A percentile compares a stretch with the other conserved stretches of the same genome.
These are phyloP conservation scores for Petunia hybrid DNA, from an alignment of 305 asterid species.

Conservation along the genomic window DNA sequence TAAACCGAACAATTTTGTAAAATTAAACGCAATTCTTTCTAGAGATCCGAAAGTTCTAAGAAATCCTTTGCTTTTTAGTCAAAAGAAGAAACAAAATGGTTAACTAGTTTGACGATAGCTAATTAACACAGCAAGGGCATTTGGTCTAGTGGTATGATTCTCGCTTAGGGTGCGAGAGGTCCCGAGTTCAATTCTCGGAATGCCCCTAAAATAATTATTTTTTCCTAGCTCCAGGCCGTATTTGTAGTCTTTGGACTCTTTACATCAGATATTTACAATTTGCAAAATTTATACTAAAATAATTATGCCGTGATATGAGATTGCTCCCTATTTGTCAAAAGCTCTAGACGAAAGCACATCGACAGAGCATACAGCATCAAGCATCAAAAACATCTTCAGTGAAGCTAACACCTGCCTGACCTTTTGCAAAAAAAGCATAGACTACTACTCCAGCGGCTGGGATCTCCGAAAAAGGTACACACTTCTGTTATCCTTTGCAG, in stretches of 20 bases:
- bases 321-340: background rate
- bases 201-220: constrained; percentile 57
- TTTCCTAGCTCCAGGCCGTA: background rate
- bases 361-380: background rate
- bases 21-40: too few relatives aligned
- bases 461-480: background rate
- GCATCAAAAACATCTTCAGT: background rate
- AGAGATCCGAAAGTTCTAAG: background rate
- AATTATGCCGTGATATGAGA: background rate
- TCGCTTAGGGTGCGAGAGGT: constrained; percentile 99
- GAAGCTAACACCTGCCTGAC: background rate
- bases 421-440: background rate
- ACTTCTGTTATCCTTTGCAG: too few relatives aligned
- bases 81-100: too few relatives aligned
- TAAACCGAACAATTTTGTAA: background rate
- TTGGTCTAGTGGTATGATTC: constrained; percentile 99
- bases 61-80: too few relatives aligned
- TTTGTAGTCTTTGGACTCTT: background rate
- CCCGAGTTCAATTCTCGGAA: constrained; percentile 99
- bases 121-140: constrained; percentile 54
- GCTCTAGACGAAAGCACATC: background rate
- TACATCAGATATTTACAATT: background rate
- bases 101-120: too few relatives aligned
- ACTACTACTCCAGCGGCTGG: background rate
- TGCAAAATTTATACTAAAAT: too few relatives aligned